Evolutionary conservation across 2,329 filamentous ascomycete genomes (phyloP), one percentile per base, ranked within the genome.

Genomic region (Penicillium freii): DNA sequence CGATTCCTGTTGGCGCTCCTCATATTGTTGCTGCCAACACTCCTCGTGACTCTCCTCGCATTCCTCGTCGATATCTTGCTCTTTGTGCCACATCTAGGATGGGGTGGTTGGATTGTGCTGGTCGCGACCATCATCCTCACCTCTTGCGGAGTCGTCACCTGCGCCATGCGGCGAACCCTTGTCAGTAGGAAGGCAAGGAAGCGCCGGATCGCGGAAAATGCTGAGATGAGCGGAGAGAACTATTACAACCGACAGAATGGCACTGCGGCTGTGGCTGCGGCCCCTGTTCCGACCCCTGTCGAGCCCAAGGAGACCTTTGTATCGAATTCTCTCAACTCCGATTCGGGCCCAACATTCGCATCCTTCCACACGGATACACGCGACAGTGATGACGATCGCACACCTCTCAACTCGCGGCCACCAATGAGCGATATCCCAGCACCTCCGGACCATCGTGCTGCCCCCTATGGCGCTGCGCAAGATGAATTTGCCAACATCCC

Each of bases 191-290:
- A 97, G 78, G 90, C 92, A n/a, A 85, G 92, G 61, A 92, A 94
- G 81, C 91, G 88, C 79, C 86, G 91, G 45, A 95, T 97, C 71
- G 91, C 87, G 2, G 90, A 95, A 74, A 96, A 97, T 71, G 91
- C 92, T 8, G 92, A 97, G 72, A 97, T 97, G 92, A 97, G 90
- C 72, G 93, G 93, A 29, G 87, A 94, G 68, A 94, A 92, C 70
- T 97, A 89, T 73, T 97, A 95, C 75, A 89, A 87, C 68, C 83
- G 87, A 58, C 76, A 82, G 66, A 71, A 75, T 64, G 73, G 73
- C 21, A 66, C 71, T 31, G 67, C 73, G 33, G 62, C 70, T 21
- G 64, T 69, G 48, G 58, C 69, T 19, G 62, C 69, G 47, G 58
- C 70, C 42, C 56, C 63, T 21, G 56, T 57, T 40, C 60, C 63